These are phyloP conservation scores for Oryza meridionalis DNA, from an alignment of 176 grass and related monocot genomes.

Conservation along the genomic window DNA sequence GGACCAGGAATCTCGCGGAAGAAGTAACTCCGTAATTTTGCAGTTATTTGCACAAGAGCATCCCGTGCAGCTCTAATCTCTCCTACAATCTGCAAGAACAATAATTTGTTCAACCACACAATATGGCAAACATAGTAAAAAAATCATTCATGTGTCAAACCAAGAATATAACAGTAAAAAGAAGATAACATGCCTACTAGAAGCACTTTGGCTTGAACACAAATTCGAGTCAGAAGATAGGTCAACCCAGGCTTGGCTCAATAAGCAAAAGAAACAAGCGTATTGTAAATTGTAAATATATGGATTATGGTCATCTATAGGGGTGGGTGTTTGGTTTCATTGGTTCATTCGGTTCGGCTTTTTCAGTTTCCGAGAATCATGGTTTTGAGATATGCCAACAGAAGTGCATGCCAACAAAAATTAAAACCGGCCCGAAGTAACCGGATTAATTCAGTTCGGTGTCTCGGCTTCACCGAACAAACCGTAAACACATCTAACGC, in stretches of 20 bases:
- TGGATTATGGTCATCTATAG: neutral
- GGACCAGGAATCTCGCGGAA: slow-evolving; percentile 67
- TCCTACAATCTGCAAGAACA: slow-evolving; percentile 88
- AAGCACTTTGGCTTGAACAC: neutral
- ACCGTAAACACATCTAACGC: too few relatives aligned
- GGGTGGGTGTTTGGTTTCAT: too few relatives aligned
- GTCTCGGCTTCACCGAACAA: too few relatives aligned
- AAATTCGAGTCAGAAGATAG: neutral
- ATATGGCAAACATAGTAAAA: slow-evolving; percentile 7
- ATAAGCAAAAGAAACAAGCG: slow-evolving; percentile 5
- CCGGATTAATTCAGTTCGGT: too few relatives aligned
- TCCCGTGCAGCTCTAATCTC: slow-evolving; percentile 93
- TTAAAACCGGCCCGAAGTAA: too few relatives aligned
- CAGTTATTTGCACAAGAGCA: slow-evolving; percentile 85
- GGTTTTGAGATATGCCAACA: too few relatives aligned
- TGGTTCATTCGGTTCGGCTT: too few relatives aligned
- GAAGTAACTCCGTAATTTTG: slow-evolving; percentile 75
- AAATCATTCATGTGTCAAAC: neutral
- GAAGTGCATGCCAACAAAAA: too few relatives aligned
- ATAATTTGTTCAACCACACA: neutral
- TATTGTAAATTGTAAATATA: neutral
- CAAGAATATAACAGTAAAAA: slow-evolving; percentile 1
- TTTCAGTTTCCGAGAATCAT: too few relatives aligned
- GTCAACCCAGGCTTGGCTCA: neutral
- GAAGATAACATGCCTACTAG: slow-evolving; percentile 15